phyloP scores from a whole-genome alignment of 78 protist species.

The Isochrysis galbana region DNA sequence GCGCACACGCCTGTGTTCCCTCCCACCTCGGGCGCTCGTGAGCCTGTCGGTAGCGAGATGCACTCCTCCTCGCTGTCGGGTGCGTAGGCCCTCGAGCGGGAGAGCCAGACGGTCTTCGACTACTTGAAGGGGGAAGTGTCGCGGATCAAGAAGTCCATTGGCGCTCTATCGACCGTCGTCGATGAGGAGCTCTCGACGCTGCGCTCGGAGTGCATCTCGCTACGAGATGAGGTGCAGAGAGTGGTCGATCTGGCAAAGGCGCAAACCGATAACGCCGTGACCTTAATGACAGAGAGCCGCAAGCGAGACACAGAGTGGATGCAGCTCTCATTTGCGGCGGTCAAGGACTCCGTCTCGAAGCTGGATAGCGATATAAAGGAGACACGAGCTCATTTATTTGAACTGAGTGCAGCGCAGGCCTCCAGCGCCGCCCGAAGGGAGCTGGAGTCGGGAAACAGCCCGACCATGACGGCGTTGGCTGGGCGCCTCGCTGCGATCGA shows the following conservation, averaged over 20 bases:
- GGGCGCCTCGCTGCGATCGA: neutral
- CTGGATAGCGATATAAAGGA: neutral
- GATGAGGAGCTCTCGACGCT: neutral
- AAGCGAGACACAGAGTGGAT: neutral
- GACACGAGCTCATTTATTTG: neutral
- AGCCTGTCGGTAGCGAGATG: no score
- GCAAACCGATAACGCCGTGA: neutral
- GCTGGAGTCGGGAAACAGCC: neutral
- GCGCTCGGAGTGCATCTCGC: neutral
- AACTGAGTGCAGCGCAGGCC: neutral
- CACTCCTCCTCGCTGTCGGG: no score
- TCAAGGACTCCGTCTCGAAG: neutral
- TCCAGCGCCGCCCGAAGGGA: neutral
- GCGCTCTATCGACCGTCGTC: neutral
- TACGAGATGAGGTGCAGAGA: neutral
- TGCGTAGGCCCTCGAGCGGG: neutral
- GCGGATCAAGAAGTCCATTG: neutral
- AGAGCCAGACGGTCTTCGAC: neutral
- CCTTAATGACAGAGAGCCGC: neutral
- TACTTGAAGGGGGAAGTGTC: neutral
- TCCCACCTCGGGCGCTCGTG: no score
- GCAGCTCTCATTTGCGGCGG: neutral
- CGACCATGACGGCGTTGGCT: neutral
- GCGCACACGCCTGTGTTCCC: no score
- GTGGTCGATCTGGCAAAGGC: neutral